Evolutionary conservation across 768 basidiomycete species (phyloP).

Genomic region (Termitomyces titanicus): DNA sequence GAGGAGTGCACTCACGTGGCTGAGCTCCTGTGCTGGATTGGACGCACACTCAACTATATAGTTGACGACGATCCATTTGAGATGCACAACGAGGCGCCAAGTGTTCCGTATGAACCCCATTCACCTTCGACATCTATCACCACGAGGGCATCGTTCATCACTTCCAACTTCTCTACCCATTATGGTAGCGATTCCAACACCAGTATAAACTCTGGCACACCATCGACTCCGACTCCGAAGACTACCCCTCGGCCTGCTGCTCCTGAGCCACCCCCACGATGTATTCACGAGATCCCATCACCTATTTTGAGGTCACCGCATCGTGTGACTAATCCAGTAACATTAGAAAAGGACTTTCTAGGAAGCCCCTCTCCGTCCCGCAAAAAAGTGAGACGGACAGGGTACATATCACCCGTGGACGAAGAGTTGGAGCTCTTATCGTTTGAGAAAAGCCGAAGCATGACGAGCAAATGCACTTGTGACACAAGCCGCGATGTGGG

Average conservation of each 20-base stretch:
- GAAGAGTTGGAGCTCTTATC: conserved; percentile 46
- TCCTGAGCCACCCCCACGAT: conserved; percentile 26
- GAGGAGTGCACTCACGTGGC: conserved; percentile 66
- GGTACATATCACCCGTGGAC: conserved; percentile 54
- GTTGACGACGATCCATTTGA: conserved; percentile 9
- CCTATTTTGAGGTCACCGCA: conserved; percentile 28
- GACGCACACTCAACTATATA: conserved; percentile 35
- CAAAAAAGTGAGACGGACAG: conserved; percentile 39
- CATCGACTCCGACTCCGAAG: conserved; percentile 15
- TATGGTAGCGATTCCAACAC: conserved; percentile 24
- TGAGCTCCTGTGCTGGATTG: conserved; percentile 69
- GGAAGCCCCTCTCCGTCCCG: not conserved
- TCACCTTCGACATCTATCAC: conserved; percentile 32
- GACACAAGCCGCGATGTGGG: conserved; percentile 3
- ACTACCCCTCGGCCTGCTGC: conserved; percentile 2
- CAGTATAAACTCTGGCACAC: conserved; percentile 19
- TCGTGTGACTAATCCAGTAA: conserved; percentile 7
- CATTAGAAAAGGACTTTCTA: not conserved
- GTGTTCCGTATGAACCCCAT: not conserved
- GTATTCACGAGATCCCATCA: conserved; percentile 54
- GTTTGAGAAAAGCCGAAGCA: conserved; percentile 36
- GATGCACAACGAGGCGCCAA: conserved; percentile 1
- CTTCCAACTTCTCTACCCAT: conserved; percentile 18
- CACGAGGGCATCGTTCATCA: conserved; percentile 21
- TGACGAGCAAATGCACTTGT: not conserved